Evolutionary conservation across 1,139 yeast genomes (phyloP).

Genomic region (Torulaspora pretoriensis): DNA sequence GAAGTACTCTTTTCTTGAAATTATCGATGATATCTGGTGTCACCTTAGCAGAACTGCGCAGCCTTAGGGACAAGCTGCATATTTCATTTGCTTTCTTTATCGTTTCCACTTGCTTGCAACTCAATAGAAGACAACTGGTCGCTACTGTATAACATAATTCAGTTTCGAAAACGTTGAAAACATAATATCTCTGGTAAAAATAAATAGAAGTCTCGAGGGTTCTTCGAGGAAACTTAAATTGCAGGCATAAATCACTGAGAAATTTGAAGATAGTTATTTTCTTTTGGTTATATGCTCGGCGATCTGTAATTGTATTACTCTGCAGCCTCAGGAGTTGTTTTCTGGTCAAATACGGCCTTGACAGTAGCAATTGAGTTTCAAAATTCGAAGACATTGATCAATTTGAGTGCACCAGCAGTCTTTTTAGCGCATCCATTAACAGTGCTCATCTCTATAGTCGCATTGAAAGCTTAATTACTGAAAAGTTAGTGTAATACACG

Average conservation of each 20-base stretch:
- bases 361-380: conserved; percentile 38
- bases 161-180: conserved; percentile 56
- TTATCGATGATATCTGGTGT: conserved; percentile 40
- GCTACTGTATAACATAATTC: conserved; percentile 51
- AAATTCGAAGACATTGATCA: conserved; percentile 15
- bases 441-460: conserved; percentile 2
- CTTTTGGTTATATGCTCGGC: conserved; percentile 45
- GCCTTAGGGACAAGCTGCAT: conserved; percentile 34
- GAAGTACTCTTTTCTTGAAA: conserved; percentile 52
- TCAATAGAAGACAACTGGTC: conserved; percentile 68
- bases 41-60: conserved; percentile 32
- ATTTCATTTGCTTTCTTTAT: conserved; percentile 69
- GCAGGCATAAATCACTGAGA: conserved; percentile 49
- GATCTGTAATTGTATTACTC: conserved; percentile 49
- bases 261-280: conserved; percentile 54
- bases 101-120: conserved; percentile 84
- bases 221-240: conserved; percentile 60
- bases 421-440: not conserved
- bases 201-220: conserved; percentile 66
- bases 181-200: conserved; percentile 65
- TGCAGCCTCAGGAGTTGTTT: conserved; percentile 55
- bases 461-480: not conserved
- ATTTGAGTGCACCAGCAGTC: not conserved
- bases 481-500: not conserved
- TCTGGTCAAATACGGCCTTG: conserved; percentile 61